Percentiles rank a stretch among this genome's conserved stretches.
phyloP scores from a whole-genome alignment of 2,329 filamentous ascomycete species.

The Hypoxylon sp. region DNA sequence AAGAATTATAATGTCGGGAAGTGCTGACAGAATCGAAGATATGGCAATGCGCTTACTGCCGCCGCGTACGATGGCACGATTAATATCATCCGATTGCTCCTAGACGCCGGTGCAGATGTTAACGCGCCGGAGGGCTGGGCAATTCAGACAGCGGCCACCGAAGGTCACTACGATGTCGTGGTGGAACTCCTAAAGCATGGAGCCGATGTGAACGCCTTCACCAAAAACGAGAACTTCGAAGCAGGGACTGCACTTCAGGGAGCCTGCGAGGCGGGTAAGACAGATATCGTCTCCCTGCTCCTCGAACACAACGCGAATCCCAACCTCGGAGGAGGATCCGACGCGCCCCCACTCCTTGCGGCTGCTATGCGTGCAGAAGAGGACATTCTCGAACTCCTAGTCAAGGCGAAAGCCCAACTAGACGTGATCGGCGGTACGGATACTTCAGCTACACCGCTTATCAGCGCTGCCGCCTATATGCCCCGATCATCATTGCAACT shows the following conservation, averaged over 20 bases:
- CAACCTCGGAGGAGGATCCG: slow-evolving; percentile 54
- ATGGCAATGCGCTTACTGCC: slow-evolving; percentile 56
- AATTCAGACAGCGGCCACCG: slow-evolving; percentile 55
- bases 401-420: slow-evolving; percentile 54
- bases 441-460: slow-evolving; percentile 54
- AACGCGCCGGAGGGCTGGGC: slow-evolving; percentile 56
- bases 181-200: slow-evolving; percentile 53
- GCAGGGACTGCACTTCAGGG: slow-evolving; percentile 58
- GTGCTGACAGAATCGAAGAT: slow-evolving; percentile 44
- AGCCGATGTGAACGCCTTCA: slow-evolving; percentile 54
- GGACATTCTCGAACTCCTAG: slow-evolving; percentile 54
- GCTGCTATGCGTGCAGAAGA: slow-evolving; percentile 54
- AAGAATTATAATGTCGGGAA: neutral
- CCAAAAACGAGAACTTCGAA: slow-evolving; percentile 49
- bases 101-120: slow-evolving; percentile 53
- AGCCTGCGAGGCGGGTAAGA: slow-evolving; percentile 54
- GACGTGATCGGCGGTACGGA: slow-evolving; percentile 55
- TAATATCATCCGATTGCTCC: slow-evolving; percentile 51
- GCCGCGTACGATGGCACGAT: slow-evolving; percentile 57
- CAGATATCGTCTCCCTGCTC: slow-evolving; percentile 55
- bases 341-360: slow-evolving; percentile 55
- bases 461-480: slow-evolving; percentile 54
- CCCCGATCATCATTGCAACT: slow-evolving; percentile 51
- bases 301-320: slow-evolving; percentile 56
- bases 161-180: slow-evolving; percentile 55